phyloP scores from a whole-genome alignment of 1,284 basidiomycete species.

The Schizophyllum amplum region DNA sequence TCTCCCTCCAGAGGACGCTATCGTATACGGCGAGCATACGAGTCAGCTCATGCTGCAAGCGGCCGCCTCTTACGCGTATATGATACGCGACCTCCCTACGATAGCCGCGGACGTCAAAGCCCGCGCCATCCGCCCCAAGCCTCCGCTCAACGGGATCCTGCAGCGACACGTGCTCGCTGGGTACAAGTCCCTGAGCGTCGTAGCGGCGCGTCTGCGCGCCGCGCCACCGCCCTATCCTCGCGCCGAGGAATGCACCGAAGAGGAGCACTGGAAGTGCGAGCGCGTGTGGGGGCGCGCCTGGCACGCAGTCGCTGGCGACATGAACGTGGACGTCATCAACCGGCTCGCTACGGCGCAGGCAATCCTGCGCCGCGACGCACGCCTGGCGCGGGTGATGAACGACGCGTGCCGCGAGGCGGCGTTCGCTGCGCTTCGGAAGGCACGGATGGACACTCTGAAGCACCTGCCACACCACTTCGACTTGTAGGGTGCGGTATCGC shows the following conservation, averaged over 20 bases:
- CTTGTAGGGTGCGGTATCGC: background rate
- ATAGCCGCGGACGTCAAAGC: background rate
- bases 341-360: background rate
- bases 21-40: background rate
- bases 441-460: background rate
- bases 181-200: background rate
- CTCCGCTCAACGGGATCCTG: background rate
- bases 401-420: background rate
- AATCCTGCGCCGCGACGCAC: background rate
- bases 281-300: background rate
- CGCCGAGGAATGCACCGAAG: background rate
- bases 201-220: background rate
- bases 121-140: background rate
- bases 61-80: background rate
- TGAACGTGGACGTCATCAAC: background rate
- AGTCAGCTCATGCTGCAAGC: background rate
- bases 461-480: background rate
- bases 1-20: background rate
- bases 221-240: background rate
- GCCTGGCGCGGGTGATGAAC: background rate
- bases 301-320: background rate
- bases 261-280: background rate
- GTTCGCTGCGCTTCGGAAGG: background rate
- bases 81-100: background rate
- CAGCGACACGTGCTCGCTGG: background rate